phyloP scores from a whole-genome alignment of 1,284 basidiomycete species.

The Sporisorium iseilematis-ciliati region DNA sequence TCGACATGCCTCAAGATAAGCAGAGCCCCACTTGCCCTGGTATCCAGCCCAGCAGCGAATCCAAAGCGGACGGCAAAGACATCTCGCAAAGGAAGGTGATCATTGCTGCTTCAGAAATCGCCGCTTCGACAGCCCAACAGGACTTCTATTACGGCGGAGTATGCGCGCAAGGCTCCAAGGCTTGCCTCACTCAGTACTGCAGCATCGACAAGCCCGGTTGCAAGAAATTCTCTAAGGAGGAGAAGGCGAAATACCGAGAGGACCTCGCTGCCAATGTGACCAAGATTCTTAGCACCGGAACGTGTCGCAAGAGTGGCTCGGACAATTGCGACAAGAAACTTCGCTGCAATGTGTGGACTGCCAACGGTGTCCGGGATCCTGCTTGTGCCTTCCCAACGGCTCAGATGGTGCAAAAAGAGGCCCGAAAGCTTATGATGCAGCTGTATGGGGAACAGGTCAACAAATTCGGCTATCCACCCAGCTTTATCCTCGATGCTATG shows the following conservation, averaged over 20 bases:
- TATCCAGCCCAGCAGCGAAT: background rate
- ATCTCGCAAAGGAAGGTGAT: background rate
- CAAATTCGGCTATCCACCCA: no score
- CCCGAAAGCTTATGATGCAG: no score
- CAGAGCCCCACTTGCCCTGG: background rate
- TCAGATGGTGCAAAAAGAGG: no score
- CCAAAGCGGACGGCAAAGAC: background rate
- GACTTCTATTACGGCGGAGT: background rate
- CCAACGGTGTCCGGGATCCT: no score
- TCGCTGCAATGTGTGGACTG: background rate
- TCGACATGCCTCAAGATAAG: background rate
- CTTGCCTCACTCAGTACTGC: background rate
- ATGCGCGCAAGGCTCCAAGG: background rate
- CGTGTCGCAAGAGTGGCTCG: background rate
- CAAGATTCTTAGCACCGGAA: background rate
- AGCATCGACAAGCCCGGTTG: constrained; percentile 1
- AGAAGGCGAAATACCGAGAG: background rate
- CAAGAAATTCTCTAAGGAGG: background rate
- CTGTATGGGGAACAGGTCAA: no score
- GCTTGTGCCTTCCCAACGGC: background rate
- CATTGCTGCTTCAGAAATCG: background rate
- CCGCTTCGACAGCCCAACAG: background rate
- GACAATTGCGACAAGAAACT: background rate
- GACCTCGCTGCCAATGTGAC: background rate
- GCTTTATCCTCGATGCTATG: no score